Percentiles rank a stretch among this genome's conserved stretches.
These are phyloP conservation scores for Exophiala lecanii-corni DNA, from an alignment of 2,329 filamentous ascomycete species.

Conservation along the genomic window DNA sequence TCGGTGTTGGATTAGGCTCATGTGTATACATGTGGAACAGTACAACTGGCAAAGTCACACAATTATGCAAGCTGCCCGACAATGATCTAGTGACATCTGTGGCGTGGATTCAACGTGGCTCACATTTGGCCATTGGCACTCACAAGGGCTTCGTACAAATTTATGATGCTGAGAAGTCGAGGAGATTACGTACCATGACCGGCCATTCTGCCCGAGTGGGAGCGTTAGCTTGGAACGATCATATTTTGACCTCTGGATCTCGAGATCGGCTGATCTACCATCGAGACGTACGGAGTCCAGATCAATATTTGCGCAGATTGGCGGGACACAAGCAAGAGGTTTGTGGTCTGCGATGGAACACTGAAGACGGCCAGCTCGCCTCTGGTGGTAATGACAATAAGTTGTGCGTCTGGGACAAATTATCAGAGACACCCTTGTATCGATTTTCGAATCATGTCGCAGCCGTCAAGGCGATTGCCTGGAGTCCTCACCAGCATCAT, in stretches of 20 bases:
- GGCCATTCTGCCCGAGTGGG: constrained; percentile 92
- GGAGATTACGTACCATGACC: constrained; percentile 89
- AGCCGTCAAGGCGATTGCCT: constrained; percentile 94
- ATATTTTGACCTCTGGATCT: constrained; percentile 93
- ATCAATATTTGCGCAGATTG: constrained; percentile 82
- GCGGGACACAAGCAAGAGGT: constrained; percentile 97
- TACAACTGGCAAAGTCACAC: constrained; percentile 82
- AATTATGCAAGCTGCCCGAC: constrained; percentile 85
- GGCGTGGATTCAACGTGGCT: constrained; percentile 96
- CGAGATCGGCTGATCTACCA: constrained; percentile 92
- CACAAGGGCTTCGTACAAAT: constrained; percentile 94
- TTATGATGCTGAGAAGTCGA: constrained; percentile 86
- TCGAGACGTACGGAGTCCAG: constrained; percentile 86
- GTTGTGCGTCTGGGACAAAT: constrained; percentile 95
- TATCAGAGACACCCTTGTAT: constrained; percentile 85
- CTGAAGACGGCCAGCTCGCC: constrained; percentile 88
- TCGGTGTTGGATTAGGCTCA: constrained; percentile 86
- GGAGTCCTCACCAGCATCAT: constrained; percentile 93
- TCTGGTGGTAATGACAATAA: constrained; percentile 99
- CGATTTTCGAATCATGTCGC: constrained; percentile 94
- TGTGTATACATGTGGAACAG: constrained; percentile 99
- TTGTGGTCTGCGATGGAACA: constrained; percentile 95
- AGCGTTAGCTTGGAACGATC: constrained; percentile 94
- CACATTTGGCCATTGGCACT: constrained; percentile 91
- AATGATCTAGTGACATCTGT: constrained; percentile 89